Percentiles rank a stretch among this genome's conserved stretches.
Conservation (phyloP, 2,329 filamentous ascomycete genomes). For the Pezicula carpinea region DNA sequence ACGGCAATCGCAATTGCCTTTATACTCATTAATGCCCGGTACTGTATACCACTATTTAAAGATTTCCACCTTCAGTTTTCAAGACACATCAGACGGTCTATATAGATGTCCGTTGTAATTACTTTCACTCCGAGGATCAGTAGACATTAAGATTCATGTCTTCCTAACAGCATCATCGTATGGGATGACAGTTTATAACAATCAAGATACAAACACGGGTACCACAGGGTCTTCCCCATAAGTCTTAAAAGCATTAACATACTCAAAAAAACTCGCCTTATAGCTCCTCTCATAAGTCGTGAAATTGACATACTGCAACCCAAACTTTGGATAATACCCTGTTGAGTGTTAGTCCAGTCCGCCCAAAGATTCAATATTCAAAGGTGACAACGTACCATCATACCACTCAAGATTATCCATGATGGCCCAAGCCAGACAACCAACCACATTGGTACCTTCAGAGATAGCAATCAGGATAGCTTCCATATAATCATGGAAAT, state of each 20-base stretch:
- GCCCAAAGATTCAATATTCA: too few relatives aligned
- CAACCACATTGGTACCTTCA: constrained; percentile 72
- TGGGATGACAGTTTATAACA: too few relatives aligned
- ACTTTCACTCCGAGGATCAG: too few relatives aligned
- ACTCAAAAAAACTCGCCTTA: constrained; percentile 25
- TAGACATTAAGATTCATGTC: too few relatives aligned
- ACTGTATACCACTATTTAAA: too few relatives aligned
- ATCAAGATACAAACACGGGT: constrained; percentile 4
- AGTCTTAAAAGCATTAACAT: constrained; percentile 23
- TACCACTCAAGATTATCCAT: constrained; percentile 56
- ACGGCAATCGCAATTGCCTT: too few relatives aligned
- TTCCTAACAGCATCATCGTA: too few relatives aligned
- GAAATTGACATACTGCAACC: constrained; percentile 42
- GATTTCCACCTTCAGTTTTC: too few relatives aligned
- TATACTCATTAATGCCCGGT: too few relatives aligned
- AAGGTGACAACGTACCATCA: neutral
- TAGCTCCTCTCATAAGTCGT: constrained; percentile 24
- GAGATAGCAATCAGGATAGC: constrained; percentile 65
- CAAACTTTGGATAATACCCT: constrained; percentile 28
- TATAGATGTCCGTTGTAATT: too few relatives aligned
- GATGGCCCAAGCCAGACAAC: constrained; percentile 83
- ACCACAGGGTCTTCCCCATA: constrained; percentile 23
- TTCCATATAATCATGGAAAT: constrained; percentile 71
- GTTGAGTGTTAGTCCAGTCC: too few relatives aligned
- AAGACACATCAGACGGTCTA: too few relatives aligned